Conservation (phyloP, 805 yeast genomes). For the Saccharomycopsis selenospora region DNA sequence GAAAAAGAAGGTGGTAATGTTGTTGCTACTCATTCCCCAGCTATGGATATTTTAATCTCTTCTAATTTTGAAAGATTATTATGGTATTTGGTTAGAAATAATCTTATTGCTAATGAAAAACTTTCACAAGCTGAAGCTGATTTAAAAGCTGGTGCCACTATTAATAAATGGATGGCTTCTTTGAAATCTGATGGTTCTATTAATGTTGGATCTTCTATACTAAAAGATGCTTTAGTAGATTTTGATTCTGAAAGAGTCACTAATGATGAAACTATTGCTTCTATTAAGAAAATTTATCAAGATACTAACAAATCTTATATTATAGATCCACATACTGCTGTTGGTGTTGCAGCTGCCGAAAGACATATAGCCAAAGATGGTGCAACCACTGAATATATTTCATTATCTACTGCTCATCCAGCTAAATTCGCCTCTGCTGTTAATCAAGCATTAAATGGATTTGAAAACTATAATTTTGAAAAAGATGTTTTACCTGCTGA, state of each 20-base stretch:
- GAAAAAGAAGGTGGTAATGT: slow-evolving; percentile 65
- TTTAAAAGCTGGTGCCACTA: slow-evolving; percentile 62
- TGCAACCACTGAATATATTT: slow-evolving; percentile 46
- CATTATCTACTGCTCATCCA: slow-evolving; percentile 97
- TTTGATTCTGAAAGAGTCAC: slow-evolving; percentile 77
- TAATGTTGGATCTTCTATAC: slow-evolving; percentile 55
- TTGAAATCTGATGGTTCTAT: slow-evolving; percentile 74
- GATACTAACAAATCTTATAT: slow-evolving; percentile 61
- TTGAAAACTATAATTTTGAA: slow-evolving; percentile 77
- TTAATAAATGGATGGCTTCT: slow-evolving; percentile 70
- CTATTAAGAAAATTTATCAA: slow-evolving; percentile 66
- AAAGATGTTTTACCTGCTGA: slow-evolving; percentile 84
- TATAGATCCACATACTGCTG: slow-evolving; percentile 94
- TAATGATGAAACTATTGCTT: slow-evolving; percentile 67
- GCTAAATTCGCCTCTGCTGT: slow-evolving; percentile 98
- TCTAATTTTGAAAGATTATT: slow-evolving; percentile 93
- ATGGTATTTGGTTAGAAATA: slow-evolving; percentile 85
- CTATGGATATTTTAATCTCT: slow-evolving; percentile 95
- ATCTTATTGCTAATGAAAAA: slow-evolving; percentile 35
- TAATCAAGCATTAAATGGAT: slow-evolving; percentile 59
- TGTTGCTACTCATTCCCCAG: slow-evolving; percentile 89
- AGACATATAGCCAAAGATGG: slow-evolving; percentile 46
- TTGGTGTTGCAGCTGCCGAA: slow-evolving; percentile 78
- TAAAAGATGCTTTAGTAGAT: slow-evolving; percentile 56
- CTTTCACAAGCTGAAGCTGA: slow-evolving; percentile 38